These are phyloP conservation scores for Euphorbia tirucalli DNA, from an alignment of 345 rosid species.

Conservation along the genomic window DNA sequence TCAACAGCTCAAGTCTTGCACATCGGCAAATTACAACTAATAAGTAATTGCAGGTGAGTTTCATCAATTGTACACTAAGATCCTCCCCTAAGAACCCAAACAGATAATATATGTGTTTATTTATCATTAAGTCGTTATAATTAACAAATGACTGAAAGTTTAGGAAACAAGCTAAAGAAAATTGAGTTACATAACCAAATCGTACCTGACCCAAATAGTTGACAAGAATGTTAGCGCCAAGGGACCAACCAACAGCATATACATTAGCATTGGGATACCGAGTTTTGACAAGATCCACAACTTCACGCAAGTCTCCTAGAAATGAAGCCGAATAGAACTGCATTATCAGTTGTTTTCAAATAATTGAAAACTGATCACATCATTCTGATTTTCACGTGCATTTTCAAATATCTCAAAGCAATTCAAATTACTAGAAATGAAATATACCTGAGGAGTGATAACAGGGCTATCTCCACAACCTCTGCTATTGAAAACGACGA, in stretches of 20 bases:
- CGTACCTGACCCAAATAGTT: conserved; percentile 78
- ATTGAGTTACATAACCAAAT: background rate
- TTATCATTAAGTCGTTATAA: background rate
- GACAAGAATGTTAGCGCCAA: conserved; percentile 90
- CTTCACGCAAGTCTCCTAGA: conserved; percentile 76
- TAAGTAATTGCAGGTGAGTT: background rate
- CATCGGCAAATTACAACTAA: background rate
- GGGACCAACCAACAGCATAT: conserved; percentile 96
- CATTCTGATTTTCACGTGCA: background rate
- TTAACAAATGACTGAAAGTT: too few species aligned
- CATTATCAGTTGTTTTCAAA: conserved; percentile 24
- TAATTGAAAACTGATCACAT: conserved; percentile 5
- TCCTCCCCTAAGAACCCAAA: too few species aligned
- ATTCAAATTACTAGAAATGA: background rate
- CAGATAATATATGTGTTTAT: background rate
- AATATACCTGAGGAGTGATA: conserved; percentile 71
- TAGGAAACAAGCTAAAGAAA: background rate
- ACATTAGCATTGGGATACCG: conserved; percentile 74
- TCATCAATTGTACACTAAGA: background rate
- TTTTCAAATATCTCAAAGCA: background rate
- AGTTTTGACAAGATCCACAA: conserved; percentile 50
- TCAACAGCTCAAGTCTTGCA: background rate
- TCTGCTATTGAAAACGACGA: conserved; percentile 86
- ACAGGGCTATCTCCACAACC: conserved; percentile 87
- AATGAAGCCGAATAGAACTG: conserved; percentile 98